Evolutionary conservation across 1,284 basidiomycete species (phyloP).

Genomic region (Cutaneotrichosporon spelunceum): DNA sequence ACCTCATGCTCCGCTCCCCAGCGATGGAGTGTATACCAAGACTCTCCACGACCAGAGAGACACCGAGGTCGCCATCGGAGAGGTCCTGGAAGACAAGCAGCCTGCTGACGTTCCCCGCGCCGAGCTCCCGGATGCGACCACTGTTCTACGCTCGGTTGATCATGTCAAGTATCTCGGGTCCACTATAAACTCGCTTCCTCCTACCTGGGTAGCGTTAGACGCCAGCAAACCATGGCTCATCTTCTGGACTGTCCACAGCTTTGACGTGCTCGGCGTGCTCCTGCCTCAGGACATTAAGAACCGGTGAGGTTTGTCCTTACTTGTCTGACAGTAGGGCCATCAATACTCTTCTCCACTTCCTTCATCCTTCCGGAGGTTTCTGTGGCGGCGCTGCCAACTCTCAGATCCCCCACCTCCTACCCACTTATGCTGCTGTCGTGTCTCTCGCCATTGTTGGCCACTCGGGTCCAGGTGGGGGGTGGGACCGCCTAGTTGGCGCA

Average conservation of each 20-base stretch:
- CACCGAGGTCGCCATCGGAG: conserved; percentile 62
- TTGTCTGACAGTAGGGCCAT: conserved; percentile 26
- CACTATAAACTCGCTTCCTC: conserved; percentile 57
- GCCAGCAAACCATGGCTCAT: conserved; percentile 89
- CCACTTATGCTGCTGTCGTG: conserved; percentile 85
- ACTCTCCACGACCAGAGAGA: conserved; percentile 65
- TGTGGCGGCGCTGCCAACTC: conserved; percentile 73
- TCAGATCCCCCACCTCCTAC: conserved; percentile 81
- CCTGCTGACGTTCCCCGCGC: conserved; percentile 26
- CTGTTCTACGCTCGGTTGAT: conserved; percentile 31
- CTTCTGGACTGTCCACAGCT: conserved; percentile 82
- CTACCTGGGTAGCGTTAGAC: conserved; percentile 74
- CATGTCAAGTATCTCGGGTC: conserved; percentile 42
- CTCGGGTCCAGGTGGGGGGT: conserved; percentile 61
- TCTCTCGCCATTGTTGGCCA: conserved; percentile 77
- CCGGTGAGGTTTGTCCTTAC: conserved; percentile 55
- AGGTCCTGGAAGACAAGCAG: conserved; percentile 12
- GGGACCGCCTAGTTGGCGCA: conserved; percentile 68
- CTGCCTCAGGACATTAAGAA: conserved; percentile 71
- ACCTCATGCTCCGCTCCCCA: conserved; percentile 26
- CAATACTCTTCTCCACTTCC: conserved; percentile 66
- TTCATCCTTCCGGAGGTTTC: conserved; percentile 82
- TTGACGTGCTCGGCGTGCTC: conserved; percentile 70
- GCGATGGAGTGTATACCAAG: conserved; percentile 60
- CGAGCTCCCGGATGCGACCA: conserved; percentile 15